Base-by-base conservation (phyloP, 1,284 basidiomycete species). In the Ceratobasidium sp. region DNA sequence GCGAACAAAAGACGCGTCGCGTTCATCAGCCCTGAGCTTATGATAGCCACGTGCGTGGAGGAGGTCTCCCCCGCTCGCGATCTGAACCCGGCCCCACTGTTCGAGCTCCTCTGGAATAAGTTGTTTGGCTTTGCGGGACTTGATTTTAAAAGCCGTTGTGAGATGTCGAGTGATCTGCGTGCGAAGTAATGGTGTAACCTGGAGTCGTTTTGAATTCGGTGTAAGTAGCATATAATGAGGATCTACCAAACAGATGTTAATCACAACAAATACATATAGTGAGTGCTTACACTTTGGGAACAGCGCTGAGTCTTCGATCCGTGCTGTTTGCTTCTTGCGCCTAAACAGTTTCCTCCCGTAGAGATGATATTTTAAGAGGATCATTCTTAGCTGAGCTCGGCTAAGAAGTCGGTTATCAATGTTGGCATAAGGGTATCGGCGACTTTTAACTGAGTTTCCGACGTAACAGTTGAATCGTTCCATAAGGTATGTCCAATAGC, bases 401-500 rank as follows among this genome's bases (percentile, higher is more conserved):
- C 82, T 79, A 1, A 81, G 33, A 2, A 85, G 56, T n/a, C 80
- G 79, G 6, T 77, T 77, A 65, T 84, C 80, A 1, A 86, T 69
- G 28, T 78, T 81, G 0, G 82, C 80, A 54, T 79, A 84, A 0
- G 84, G 84, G 48, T 78, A 80, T 0, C 79, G 79, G 1, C 81
- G 81, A 67, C 80, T 83, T 61, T 61, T n/a, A n/a, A 84, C 81
- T 1, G 78, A 67, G 23, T 48, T 50, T 2, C 42, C 65, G 23
- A 50, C 20, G 23, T n/a, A 40, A 13, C 82, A 80, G 77, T 83
- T 84, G 67, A 79, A 81, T 9, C 81, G 79, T 73, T 84, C 83
- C 81, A 83, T 87, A 0, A 84, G 83, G 76, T 86, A 88, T 1
- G 86, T 85, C 87, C 86, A 88, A 68, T 86, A 86, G 15, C 81